Conservation (phyloP, 805 yeast genomes). For the Lachancea cidri region DNA sequence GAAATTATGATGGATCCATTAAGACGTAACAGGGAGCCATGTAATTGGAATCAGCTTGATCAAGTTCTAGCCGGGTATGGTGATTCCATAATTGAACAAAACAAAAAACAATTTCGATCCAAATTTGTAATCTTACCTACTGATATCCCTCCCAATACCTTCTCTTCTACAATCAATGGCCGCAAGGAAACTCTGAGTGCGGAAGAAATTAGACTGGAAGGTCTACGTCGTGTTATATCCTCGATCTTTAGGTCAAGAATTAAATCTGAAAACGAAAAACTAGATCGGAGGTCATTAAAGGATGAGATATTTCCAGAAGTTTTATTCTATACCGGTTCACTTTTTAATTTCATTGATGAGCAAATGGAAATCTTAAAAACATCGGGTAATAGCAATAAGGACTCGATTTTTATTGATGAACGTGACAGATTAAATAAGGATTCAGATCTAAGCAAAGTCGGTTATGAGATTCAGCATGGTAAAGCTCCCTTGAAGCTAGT, state of each 20-base stretch:
- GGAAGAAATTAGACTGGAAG: constrained; percentile 92
- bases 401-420: constrained; percentile 31
- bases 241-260: constrained; percentile 55
- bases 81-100: constrained; percentile 53
- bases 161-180: constrained; percentile 37
- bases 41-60: constrained; percentile 90
- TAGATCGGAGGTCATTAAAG: constrained; percentile 28
- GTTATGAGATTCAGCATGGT: constrained; percentile 57
- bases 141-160: constrained; percentile 52
- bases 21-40: constrained; percentile 45
- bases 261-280: constrained; percentile 39
- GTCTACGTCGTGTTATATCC: constrained; percentile 63
- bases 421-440: constrained; percentile 40
- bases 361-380: constrained; percentile 40
- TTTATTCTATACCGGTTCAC: constrained; percentile 79
- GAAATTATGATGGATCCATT: constrained; percentile 53
- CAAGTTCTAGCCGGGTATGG: constrained; percentile 89
- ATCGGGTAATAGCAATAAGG: constrained; percentile 32
- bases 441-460: constrained; percentile 48
- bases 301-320: constrained; percentile 67
- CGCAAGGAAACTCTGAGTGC: constrained; percentile 60
- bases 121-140: constrained; percentile 84
- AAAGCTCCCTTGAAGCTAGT: constrained; percentile 58
- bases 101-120: constrained; percentile 54
- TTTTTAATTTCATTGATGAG: constrained; percentile 58